Base-by-base conservation (phyloP, 176 grass and related monocot genomes). In the Oryza nivara region DNA sequence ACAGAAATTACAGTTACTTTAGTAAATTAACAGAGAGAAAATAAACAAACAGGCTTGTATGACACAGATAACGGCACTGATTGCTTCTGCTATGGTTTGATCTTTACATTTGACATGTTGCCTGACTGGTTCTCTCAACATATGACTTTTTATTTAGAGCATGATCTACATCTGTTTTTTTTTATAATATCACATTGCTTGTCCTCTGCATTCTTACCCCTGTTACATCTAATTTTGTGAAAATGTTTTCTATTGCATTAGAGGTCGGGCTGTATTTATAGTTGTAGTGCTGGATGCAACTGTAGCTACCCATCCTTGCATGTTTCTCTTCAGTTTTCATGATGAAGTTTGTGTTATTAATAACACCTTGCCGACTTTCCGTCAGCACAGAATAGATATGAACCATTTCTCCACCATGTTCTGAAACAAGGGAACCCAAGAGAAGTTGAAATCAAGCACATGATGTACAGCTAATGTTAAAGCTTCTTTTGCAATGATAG, bases 381-480 rank as follows among this genome's bases (percentile, higher is more conserved):
- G 9, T 63, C 58, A 63, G 11, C 43, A 70, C 9, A 56, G 49
- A 9, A 72, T 51, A 77, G 8, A 77, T 49, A 77, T 41, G 17
- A 17, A 17, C 32, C 0, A 56, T 76, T n/a, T 28, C 47, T 81
- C 12, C 1, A 75, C 20, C 61, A n/a, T 72, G 56, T 49, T 52
- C 16, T 67, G 35, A 43, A 44, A 45, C 23, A 73, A 82, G 36
- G 38, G 1, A 82, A 67, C 22, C 54, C 43, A 67, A 86, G 14
- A 85, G 41, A 64, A 72, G 32, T 81, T 16, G 43, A 73, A 79
- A 44, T 45, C 16, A 73, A 73, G 48, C 47, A 68, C 46, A 30
- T 6, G 34, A 81, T 75, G 32, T 15, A 81, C 32, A 34, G 5
- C 17, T 85, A 71, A 51, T 71, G 36, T 30, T 78, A 35, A 77